Conservation (phyloP, 306 rosid species). For the Vigna hirtella region DNA sequence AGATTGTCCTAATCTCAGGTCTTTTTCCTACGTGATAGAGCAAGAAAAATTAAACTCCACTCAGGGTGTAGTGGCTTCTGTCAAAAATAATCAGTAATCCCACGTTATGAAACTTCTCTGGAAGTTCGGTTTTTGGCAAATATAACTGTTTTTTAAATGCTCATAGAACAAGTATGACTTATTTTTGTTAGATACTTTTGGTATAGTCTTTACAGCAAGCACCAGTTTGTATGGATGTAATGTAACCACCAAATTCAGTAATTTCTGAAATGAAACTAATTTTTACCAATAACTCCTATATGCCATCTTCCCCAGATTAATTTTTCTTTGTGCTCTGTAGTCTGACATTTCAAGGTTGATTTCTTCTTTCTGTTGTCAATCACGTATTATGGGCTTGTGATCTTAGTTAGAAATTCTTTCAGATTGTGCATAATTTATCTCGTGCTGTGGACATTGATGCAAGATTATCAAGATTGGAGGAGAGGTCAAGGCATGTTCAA, state of each 20-base stretch:
- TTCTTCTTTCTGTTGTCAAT: conserved; percentile 12
- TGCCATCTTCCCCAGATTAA: conserved; percentile 18
- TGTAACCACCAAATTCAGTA: conserved; percentile 20
- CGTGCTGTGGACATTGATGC: conserved; percentile 91
- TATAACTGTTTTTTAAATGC: neutral
- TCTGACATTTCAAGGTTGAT: neutral
- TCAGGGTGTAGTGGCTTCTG: conserved; percentile 8
- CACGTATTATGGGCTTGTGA: conserved; percentile 26
- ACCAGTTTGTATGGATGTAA: conserved; percentile 12
- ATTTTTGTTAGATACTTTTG: conserved; percentile 14
- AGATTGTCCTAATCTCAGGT: conserved; percentile 22
- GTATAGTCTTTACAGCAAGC: conserved; percentile 1
- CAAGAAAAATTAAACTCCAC: neutral
- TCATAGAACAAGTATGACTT: neutral
- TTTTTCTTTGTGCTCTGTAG: neutral
- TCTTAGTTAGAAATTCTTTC: conserved; percentile 43
- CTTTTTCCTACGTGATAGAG: neutral
- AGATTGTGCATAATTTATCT: conserved; percentile 88
- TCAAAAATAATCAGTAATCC: conserved; percentile 36
- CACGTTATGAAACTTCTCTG: conserved; percentile 1
- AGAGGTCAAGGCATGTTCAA: conserved; percentile 92
- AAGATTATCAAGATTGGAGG: conserved; percentile 93
- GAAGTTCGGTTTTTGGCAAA: conserved; percentile 18
- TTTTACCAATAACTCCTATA: conserved; percentile 24
- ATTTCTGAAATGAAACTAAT: conserved; percentile 8